Percentiles rank a stretch among this genome's conserved stretches.
These are phyloP conservation scores for Oxytropis ochrocephala DNA, from an alignment of 306 rosid genomes.

Conservation along the genomic window DNA sequence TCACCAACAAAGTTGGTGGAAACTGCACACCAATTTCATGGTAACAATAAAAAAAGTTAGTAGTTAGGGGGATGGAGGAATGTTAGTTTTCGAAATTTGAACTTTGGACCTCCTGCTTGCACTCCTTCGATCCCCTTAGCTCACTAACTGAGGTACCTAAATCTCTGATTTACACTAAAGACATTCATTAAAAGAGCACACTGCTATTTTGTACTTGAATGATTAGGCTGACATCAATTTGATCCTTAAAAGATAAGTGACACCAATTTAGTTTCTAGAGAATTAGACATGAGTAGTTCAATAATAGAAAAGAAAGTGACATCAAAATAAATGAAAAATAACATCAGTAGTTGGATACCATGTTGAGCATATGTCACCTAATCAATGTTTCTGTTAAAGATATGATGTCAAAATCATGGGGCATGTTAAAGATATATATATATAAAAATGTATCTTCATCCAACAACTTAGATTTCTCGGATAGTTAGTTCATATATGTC, in stretches of 20 bases:
- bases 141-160: too few relatives aligned
- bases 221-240: neutral
- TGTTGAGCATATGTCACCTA: neutral
- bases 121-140: too few relatives aligned
- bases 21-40: too few relatives aligned
- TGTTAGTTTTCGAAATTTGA: too few relatives aligned
- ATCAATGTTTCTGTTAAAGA: neutral
- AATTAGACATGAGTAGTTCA: neutral
- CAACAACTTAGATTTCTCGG: neutral
- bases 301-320: neutral
- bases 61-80: too few relatives aligned
- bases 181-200: neutral
- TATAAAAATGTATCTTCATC: neutral
- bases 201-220: neutral
- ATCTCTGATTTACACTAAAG: too few relatives aligned
- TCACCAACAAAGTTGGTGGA: too few relatives aligned
- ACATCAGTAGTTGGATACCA: neutral
- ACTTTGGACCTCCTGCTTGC: too few relatives aligned
- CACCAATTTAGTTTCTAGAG: neutral
- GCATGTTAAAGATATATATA: neutral
- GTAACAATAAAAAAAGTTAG: too few relatives aligned
- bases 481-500: neutral
- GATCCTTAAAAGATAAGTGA: neutral
- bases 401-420: neutral
- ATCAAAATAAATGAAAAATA: neutral